Evolutionary conservation across 495 filamentous ascomycete genomes (phyloP).

Genomic region (Lineolata rhizophorae): DNA sequence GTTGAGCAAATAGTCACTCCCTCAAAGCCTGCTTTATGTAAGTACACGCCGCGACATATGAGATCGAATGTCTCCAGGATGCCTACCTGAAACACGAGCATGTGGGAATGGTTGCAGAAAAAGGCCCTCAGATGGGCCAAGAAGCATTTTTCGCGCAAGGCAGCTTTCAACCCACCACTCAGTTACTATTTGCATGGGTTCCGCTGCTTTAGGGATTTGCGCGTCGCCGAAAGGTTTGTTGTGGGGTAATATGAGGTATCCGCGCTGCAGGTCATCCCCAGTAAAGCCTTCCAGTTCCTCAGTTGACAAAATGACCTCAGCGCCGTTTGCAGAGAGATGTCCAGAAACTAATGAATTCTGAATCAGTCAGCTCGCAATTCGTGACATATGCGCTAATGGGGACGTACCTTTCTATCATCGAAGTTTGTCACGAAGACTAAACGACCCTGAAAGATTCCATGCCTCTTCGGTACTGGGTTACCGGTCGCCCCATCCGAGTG

Average conservation of each 20-base stretch:
- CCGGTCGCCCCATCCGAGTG: background rate
- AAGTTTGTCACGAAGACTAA: no score
- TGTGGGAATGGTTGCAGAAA: slow-evolving; percentile 43
- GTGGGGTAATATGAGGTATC: slow-evolving; percentile 8
- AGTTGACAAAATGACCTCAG: slow-evolving; percentile 3
- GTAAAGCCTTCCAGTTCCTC: background rate
- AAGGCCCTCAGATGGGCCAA: slow-evolving; percentile 59
- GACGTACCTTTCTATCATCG: no score
- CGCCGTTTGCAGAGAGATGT: slow-evolving; percentile 3
- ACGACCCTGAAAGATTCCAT: no score
- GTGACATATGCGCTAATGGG: no score
- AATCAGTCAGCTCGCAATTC: no score
- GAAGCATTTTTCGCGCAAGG: slow-evolving; percentile 46
- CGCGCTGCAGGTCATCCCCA: slow-evolving; percentile 8
- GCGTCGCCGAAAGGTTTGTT: slow-evolving; percentile 24
- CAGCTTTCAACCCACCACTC: slow-evolving; percentile 90
- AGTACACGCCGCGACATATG: slow-evolving; percentile 1
- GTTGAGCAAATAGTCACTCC: slow-evolving; percentile 54
- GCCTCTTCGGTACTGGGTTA: no score
- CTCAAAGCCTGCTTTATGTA: slow-evolving; percentile 28
- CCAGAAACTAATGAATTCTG: no score
- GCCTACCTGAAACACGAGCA: slow-evolving; percentile 25
- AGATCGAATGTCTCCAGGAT: background rate
- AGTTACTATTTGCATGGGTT: no score
- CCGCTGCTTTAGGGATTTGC: no score